Evolutionary conservation across 1,139 yeast genomes (phyloP).

Genomic region (Pichia sp.): DNA sequence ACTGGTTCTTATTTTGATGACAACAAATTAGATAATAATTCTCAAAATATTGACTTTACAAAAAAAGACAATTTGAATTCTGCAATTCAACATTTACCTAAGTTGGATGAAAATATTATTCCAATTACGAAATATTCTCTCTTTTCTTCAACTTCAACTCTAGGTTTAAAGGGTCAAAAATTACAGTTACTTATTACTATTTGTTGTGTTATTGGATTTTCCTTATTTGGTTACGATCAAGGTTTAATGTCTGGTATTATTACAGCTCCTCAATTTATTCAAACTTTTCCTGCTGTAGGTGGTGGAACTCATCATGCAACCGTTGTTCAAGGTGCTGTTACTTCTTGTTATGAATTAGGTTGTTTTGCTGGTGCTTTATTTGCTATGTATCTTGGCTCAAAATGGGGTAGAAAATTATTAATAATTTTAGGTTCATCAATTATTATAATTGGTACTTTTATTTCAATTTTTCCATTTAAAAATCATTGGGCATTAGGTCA

Average conservation of each 20-base stretch:
- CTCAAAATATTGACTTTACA: not conserved
- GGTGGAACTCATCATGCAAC: conserved; percentile 33
- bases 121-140: conserved; percentile 5
- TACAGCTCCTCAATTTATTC: conserved; percentile 52
- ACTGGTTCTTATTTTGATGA: conserved; percentile 7
- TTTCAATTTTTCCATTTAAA: conserved; percentile 55
- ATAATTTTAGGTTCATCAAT: conserved; percentile 53
- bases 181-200: conserved; percentile 44
- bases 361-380: conserved; percentile 67
- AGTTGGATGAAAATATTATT: conserved; percentile 5
- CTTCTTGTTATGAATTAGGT: conserved; percentile 69
- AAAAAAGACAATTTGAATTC: not conserved
- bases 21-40: conserved; percentile 8
- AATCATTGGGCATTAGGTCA: conserved; percentile 51
- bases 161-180: conserved; percentile 42
- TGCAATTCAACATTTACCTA: not conserved
- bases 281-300: conserved; percentile 50
- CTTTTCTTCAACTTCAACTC: conserved; percentile 25
- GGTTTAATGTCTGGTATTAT: conserved; percentile 73
- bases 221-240: conserved; percentile 73
- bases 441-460: conserved; percentile 56
- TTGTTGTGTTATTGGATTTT: conserved; percentile 60
- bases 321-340: conserved; percentile 60
- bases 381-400: conserved; percentile 59
- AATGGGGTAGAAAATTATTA: conserved; percentile 59